Evolutionary conservation across 2,329 filamentous ascomycete species (phyloP).

Genomic region (Scytalidium sp.): DNA sequence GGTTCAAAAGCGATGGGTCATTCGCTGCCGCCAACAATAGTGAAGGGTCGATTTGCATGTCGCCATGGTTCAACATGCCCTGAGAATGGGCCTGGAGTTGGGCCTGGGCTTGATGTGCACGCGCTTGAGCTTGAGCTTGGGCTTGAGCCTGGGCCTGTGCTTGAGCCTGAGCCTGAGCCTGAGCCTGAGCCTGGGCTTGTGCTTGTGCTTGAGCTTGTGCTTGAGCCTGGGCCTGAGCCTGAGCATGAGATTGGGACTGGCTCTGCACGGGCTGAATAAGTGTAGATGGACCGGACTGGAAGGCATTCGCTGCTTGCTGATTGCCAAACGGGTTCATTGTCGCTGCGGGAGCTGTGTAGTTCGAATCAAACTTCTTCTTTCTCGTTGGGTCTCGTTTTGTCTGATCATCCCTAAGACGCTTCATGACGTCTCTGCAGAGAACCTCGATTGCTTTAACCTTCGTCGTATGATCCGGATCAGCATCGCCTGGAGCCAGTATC

Average conservation of each 20-base stretch:
- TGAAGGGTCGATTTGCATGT: slow-evolving; percentile 62
- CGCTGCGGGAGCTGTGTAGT: slow-evolving; percentile 24
- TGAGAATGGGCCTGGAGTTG: slow-evolving; percentile 18
- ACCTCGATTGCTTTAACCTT: slow-evolving; percentile 68
- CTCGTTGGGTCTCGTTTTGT: slow-evolving; percentile 50
- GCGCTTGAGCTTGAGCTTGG: slow-evolving; percentile 13
- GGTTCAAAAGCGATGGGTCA: slow-evolving; percentile 29
- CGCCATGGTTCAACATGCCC: slow-evolving; percentile 36
- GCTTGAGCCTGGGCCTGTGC: slow-evolving; percentile 4
- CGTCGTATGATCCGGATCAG: slow-evolving; percentile 48
- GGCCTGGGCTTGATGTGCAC: slow-evolving; percentile 9
- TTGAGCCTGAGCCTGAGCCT: slow-evolving; percentile 15
- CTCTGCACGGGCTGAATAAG: slow-evolving; percentile 18
- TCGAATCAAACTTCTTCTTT: slow-evolving; percentile 35
- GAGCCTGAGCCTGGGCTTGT: slow-evolving; percentile 10
- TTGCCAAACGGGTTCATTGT: slow-evolving; percentile 20
- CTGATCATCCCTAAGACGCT: slow-evolving; percentile 68
- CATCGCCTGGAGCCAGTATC: slow-evolving; percentile 47
- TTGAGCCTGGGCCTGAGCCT: slow-evolving; percentile 28
- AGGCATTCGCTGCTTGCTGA: slow-evolving; percentile 18
- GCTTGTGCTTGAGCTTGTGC: slow-evolving; percentile 18
- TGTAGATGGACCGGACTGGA: slow-evolving; percentile 18
- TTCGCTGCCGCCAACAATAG: slow-evolving; percentile 51
- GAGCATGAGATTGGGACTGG: slow-evolving; percentile 6
- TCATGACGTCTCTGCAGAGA: slow-evolving; percentile 73